Evolutionary conservation across 495 filamentous ascomycete genomes (phyloP), one percentile per base, ranked within the genome.

Genomic region (Chaetomium tenue): DNA sequence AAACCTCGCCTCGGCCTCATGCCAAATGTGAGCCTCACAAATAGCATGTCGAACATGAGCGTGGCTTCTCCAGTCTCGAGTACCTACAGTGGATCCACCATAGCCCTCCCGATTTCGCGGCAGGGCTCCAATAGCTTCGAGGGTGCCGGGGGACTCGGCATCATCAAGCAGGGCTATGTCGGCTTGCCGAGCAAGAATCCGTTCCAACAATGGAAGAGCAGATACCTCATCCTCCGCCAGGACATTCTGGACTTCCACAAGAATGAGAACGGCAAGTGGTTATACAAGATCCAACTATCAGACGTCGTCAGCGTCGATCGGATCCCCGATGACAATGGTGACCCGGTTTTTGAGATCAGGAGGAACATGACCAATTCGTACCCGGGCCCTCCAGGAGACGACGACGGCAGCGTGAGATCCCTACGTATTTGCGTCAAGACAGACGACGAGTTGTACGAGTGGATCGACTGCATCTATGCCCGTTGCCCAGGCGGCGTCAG

Each of bases 381-480:
- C 37, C 37, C 44, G 3, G 66, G 62, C 18, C 66, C 66, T 5
- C 77, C 86, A 5, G 83, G 85, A 37, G 81, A 79, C 77, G 78
- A 86, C 81, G 93, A 97, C 70, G 87, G 90, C 39, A 83, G 89
- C 4, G 87, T 88, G 39, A 91, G 90, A 69, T 89, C 88, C 12
- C 82, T 96, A 46, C 89, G 91, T 28, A 92, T 96, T 67, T 90
- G 90, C 72, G 90, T 98, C 66, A 96, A 96, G 72, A 88, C 85
- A 23, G 95, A 98, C 66, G 93, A 96, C 68, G 94, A 98, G 67
- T 86, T 97, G 42, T 98, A 98, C 72, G 91, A 95, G 58, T 98
- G 94, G 94, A 96, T 97, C 63, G 94, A 98, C 74, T 89, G 90
- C 74, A 94, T 98, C 66, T 97, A 97, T 72, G 91, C 91, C 63